phyloP scores from a whole-genome alignment of 108 stramenopile species.

The Aurantiochytrium sp. region DNA sequence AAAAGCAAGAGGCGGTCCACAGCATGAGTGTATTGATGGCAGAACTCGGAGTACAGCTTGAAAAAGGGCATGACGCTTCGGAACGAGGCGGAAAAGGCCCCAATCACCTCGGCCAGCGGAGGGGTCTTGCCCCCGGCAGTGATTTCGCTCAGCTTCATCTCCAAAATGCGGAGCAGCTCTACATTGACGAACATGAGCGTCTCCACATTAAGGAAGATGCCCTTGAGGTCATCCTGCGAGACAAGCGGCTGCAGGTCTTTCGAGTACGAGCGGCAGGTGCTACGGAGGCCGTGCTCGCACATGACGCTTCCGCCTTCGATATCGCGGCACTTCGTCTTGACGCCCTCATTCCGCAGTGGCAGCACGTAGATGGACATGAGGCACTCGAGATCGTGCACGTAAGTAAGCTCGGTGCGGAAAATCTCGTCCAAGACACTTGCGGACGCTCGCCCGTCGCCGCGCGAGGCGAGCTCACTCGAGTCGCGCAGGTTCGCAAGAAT shows the following conservation, averaged over 20 bases:
- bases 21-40: not conserved
- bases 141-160: not conserved
- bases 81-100: not conserved
- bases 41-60: constrained; percentile 15
- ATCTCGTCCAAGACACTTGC: not conserved
- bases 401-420: not conserved
- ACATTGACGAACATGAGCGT: not conserved
- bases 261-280: not conserved
- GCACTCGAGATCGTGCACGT: not conserved
- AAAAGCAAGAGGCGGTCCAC: not conserved
- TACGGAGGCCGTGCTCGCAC: constrained; percentile 7
- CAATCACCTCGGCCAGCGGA: not conserved
- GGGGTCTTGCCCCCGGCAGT: not conserved
- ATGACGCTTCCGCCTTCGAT: not conserved
- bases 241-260: not conserved
- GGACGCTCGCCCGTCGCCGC: not conserved
- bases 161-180: not conserved
- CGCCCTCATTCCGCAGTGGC: not conserved
- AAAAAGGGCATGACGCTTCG: constrained; percentile 8
- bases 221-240: not conserved
- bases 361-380: not conserved
- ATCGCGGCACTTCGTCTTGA: not conserved
- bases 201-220: not conserved
- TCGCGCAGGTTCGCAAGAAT: not conserved
- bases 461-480: not conserved